Evolutionary conservation across 345 rosid species (phyloP).

Genomic region (Eucalyptus marginata): DNA sequence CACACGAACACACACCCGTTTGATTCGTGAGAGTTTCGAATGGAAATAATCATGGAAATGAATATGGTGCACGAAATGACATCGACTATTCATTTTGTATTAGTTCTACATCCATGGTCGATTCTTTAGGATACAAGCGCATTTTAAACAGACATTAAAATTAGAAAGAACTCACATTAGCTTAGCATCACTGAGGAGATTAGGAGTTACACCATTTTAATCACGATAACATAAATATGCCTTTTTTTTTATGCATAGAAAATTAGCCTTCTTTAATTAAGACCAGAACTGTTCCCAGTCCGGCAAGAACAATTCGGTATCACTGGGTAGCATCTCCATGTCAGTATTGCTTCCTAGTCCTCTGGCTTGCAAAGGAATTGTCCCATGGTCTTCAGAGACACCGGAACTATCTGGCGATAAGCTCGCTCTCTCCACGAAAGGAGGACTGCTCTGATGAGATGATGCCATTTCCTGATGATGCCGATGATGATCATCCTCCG

Average conservation of each 20-base stretch:
- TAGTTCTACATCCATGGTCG: background rate
- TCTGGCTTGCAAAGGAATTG: background rate
- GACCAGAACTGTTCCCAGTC: constrained; percentile 9
- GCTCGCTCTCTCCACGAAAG: background rate
- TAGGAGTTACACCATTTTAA: background rate
- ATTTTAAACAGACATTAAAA: background rate
- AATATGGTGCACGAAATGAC: background rate
- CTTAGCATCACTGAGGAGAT: background rate
- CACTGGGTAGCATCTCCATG: background rate
- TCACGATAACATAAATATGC: background rate
- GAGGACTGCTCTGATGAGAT: background rate
- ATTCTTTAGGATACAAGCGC: background rate
- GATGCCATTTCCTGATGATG: background rate
- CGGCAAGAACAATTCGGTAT: background rate
- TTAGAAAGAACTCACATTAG: background rate
- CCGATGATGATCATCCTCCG: background rate
- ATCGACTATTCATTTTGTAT: background rate
- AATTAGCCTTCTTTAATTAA: background rate
- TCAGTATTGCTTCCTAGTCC: background rate
- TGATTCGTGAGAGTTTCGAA: background rate
- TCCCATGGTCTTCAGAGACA: background rate
- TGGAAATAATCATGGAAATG: background rate
- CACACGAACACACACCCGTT: background rate
- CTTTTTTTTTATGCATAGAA: background rate
- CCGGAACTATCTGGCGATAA: background rate